Evolutionary conservation across 179 eudicot genomes (phyloP), one percentile per base, ranked within the genome.

Genomic region (Silene noctiflora): DNA sequence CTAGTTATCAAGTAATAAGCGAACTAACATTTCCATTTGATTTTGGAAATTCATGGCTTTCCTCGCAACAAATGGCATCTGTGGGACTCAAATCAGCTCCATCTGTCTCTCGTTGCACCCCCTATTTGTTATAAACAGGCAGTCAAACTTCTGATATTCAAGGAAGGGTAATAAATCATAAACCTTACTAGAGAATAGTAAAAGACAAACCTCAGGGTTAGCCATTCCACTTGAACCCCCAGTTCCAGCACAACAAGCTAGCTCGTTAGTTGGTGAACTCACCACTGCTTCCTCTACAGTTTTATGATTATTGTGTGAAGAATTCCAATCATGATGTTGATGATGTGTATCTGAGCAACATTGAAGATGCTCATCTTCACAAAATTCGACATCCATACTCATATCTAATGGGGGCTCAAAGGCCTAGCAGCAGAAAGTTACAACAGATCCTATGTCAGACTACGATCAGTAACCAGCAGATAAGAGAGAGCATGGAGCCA

Each of bases 331-430:
- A 77, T 76, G 80, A 81, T 82, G 82, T 51, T 70, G 70, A 44
- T 67, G 82, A 76, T 71, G 80, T 69, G 83, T 76, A 25, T 78
- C 87, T 29, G 83, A 78, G 66, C 77, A 75, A 78, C 82, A 78
- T 59, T 84, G 82, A 79, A 69, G 78, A 80, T 72, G 77, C 64
- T 82, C 76, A 68, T 80, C 83, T 74, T 86, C 92, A 85, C 84
- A 85, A 53, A 35, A 44, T 79, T 87, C 86, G 39, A 72, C 79
- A 64, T 89, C 96, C 78, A 85, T 81, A 62, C 88, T 89, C 91
- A 94, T 84, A 81, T 94, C 96, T 82, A 94, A 73, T 2, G 97
- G 97, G 69, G 98, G 97, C 55, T 94, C 96, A 86, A 94, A 94
- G 53, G 94, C 94, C 98, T 94, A 88, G 75, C 27, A 84, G 70